Base-by-base conservation (phyloP, 1,139 yeast species). In the Blastobotrys proliferans region DNA sequence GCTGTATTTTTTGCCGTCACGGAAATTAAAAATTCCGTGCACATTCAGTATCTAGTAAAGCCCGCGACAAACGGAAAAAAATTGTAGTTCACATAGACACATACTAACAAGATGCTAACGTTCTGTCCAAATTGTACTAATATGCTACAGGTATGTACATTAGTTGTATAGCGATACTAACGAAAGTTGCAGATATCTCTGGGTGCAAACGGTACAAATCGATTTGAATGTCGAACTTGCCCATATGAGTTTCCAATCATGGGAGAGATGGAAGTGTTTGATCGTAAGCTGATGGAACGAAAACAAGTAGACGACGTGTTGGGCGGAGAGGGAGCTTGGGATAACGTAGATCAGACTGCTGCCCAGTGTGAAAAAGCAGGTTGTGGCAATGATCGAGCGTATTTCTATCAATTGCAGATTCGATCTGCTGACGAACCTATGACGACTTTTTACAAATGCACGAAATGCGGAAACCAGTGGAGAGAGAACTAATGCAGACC, bases 251-350 rank as follows among this genome's bases (percentile, higher is more conserved):
- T 88, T 63, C 86, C 88, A 38, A 86, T 92, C 43, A 74, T 74
- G 36, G 95, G 92, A 10, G 55, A 55, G 17, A 72, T 85, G 44
- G 90, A 83, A 58, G 79, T 92, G 67, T 92, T 72, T 63, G 97
- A 90, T 62, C 73, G 97, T 47, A 87, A 84, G 61, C 75, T 75
- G 48, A 73, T 92, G 59, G 83, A 85, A 29, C 73, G 95, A 61
- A 92, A 92, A 60, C 85, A 87, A 55, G 94, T 92, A 3, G 99
- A 92, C 64, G 98, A 92, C 67, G 96, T 92, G 9, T 73, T 92
- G 21, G 98, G 99, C 47, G 96, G 96, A 32, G 94, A 82, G 53
- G 97, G 96, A 21, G 94, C 97, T 2, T 92, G 98, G 98, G 98
- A 92, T 62, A 90, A 92, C 60, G 98, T 94, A 24, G 98, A 94